Percentiles rank a stretch among this genome's conserved stretches.
phyloP scores from a whole-genome alignment of 164 flowering plant genomes.

The Litsea cubeba region DNA sequence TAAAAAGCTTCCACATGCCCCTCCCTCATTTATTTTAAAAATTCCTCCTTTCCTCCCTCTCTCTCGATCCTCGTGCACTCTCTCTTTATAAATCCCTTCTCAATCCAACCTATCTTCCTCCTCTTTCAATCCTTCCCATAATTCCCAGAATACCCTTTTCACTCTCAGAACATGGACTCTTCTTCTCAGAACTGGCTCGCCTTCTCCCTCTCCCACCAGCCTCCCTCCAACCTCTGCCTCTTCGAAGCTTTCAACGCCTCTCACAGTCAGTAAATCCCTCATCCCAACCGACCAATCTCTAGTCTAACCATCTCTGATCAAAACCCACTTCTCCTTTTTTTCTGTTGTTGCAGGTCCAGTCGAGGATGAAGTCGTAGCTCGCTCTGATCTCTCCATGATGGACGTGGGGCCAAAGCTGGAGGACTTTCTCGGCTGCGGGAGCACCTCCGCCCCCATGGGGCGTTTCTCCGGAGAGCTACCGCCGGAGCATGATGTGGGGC shows the following conservation, averaged over 20 bases:
- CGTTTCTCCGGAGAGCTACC: conserved; percentile 5
- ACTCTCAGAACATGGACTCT: conserved; percentile 2
- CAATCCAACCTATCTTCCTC: neutral
- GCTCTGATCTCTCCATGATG: conserved; percentile 31
- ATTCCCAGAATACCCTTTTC: neutral
- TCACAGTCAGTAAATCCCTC: neutral
- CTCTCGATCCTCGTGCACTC: conserved; percentile 4
- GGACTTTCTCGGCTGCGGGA: conserved; percentile 53
- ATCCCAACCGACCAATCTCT: neutral
- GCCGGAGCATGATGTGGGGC: conserved; percentile 13
- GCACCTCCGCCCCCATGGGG: conserved; percentile 4
- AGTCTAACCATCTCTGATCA: neutral
- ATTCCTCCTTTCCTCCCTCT: neutral
- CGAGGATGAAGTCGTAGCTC: conserved; percentile 14
- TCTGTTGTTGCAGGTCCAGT: neutral
- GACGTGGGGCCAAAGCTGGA: conserved; percentile 51
- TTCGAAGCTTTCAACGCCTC: conserved; percentile 11
- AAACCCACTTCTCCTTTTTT: neutral
- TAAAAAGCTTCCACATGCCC: conserved; percentile 9
- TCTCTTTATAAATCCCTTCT: neutral
- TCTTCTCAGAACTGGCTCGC: conserved; percentile 7
- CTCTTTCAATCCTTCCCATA: neutral
- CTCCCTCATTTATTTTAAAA: neutral
- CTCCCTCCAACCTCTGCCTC: conserved; percentile 14
- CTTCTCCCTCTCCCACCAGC: conserved; percentile 15